These are phyloP conservation scores for Psidium guajava DNA, from an alignment of 345 rosid genomes.

Conservation along the genomic window DNA sequence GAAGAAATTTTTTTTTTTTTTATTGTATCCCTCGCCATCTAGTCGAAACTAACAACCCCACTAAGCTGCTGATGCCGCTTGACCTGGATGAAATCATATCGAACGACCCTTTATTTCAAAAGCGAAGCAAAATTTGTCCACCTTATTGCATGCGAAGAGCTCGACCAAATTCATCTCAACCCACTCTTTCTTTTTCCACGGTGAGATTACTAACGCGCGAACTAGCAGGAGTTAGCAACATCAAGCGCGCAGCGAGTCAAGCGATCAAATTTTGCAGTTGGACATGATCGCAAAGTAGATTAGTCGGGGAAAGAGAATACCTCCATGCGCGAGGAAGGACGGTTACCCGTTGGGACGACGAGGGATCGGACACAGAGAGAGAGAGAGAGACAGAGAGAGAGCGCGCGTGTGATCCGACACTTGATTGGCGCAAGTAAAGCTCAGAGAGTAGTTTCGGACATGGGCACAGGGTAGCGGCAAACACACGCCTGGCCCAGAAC, in stretches of 20 bases:
- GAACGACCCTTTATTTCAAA: not conserved
- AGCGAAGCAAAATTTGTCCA: not conserved
- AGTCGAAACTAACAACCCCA: not conserved
- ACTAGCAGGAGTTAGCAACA: not conserved
- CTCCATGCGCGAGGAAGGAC: slow-evolving; percentile 50
- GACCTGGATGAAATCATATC: not conserved
- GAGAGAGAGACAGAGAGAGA: slow-evolving; percentile 10
- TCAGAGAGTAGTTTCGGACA: not conserved
- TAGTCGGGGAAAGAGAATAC: slow-evolving; percentile 12
- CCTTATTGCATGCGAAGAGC: not conserved
- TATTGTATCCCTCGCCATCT: not conserved
- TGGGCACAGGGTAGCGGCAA: not conserved
- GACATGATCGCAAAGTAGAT: not conserved
- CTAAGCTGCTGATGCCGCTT: not conserved
- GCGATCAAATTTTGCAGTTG: not conserved
- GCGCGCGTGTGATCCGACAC: not conserved
- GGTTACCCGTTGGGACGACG: slow-evolving; percentile 32
- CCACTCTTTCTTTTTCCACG: not conserved
- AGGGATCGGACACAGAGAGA: slow-evolving; percentile 6
- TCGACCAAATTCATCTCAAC: not conserved
- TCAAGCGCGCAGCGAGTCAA: not conserved
- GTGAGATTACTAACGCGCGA: not conserved
- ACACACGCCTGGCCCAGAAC: not conserved
- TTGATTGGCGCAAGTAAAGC: not conserved
- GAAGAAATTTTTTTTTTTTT: not conserved